Conservation (phyloP, 1,284 basidiomycete genomes). For the Malassezia yamatoensis region DNA sequence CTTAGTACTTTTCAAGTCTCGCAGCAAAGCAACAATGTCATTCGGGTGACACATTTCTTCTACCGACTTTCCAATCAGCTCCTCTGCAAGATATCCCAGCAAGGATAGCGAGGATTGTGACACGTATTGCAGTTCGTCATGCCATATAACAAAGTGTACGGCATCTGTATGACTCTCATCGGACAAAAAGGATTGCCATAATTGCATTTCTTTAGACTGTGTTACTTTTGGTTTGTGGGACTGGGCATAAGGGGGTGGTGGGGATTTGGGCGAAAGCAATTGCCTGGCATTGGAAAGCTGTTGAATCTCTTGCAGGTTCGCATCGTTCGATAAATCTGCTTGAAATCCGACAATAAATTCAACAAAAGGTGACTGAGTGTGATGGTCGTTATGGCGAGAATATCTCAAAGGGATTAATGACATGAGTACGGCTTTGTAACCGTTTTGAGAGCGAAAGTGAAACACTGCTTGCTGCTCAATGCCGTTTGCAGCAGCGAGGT, state of each 20-base stretch:
- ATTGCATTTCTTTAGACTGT: background rate
- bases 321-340: slow-evolving; percentile 52
- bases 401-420: background rate
- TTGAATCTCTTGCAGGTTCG: too few species aligned
- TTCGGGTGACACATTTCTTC: slow-evolving; percentile 73
- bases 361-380: slow-evolving; percentile 53
- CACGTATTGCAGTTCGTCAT: slow-evolving; percentile 84
- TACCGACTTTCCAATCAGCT: slow-evolving; percentile 69
- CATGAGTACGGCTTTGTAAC: background rate
- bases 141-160: slow-evolving; percentile 77
- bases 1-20: slow-evolving; percentile 70
- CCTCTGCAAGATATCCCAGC: slow-evolving; percentile 53
- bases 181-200: background rate
- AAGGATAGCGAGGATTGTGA: slow-evolving; percentile 53
- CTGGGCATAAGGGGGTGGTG: too few species aligned
- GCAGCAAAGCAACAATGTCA: slow-evolving; percentile 78
- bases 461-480: slow-evolving; percentile 65
- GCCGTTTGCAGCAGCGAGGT: background rate
- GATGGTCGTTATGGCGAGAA: slow-evolving; percentile 35
- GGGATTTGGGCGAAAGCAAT: background rate
- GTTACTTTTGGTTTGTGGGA: background rate
- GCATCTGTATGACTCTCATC: slow-evolving; percentile 51
- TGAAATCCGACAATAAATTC: slow-evolving; percentile 81
- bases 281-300: background rate
- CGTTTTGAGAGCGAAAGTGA: slow-evolving; percentile 68